Conservation (phyloP, 805 yeast genomes). For the Starmerella khaoyaiensis region DNA sequence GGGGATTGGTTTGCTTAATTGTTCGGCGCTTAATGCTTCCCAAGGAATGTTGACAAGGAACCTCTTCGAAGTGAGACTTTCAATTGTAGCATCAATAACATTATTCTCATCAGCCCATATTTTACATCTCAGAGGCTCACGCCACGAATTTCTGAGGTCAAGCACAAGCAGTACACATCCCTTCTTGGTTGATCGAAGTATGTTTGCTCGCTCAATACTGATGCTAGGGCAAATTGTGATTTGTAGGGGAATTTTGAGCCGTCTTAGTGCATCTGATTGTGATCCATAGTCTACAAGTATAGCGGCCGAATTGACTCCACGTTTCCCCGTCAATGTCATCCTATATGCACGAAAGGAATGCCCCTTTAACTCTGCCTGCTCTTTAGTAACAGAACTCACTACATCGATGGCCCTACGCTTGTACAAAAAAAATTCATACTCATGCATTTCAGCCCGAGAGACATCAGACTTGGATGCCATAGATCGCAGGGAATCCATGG, state of each 20-base stretch:
- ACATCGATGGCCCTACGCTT: slow-evolving; percentile 22
- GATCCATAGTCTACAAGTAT: slow-evolving; percentile 48
- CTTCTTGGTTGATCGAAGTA: slow-evolving; percentile 34
- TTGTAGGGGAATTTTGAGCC: slow-evolving; percentile 52
- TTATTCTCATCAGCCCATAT: slow-evolving; percentile 8
- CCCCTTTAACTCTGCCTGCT: too few relatives aligned
- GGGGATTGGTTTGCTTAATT: slow-evolving; percentile 48
- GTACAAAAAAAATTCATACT: slow-evolving; percentile 55
- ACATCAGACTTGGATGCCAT: slow-evolving; percentile 36
- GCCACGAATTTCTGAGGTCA: slow-evolving; percentile 77
- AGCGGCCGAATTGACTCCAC: slow-evolving; percentile 56
- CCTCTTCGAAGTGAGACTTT: slow-evolving; percentile 41
- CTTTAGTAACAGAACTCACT: slow-evolving; percentile 33
- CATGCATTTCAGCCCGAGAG: slow-evolving; percentile 54
- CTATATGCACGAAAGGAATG: too few relatives aligned
- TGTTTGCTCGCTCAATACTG: slow-evolving; percentile 63
- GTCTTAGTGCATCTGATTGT: slow-evolving; percentile 35
- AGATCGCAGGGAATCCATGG: slow-evolving; percentile 49
- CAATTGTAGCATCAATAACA: slow-evolving; percentile 8
- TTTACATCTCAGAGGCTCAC: slow-evolving; percentile 31
- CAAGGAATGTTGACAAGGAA: slow-evolving; percentile 59
- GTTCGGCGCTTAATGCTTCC: slow-evolving; percentile 33
- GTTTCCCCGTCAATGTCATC: slow-evolving; percentile 49
- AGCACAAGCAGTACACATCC: slow-evolving; percentile 45
- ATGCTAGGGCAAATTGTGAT: slow-evolving; percentile 60